These are phyloP conservation scores for Firmiana major DNA, from an alignment of 345 rosid genomes.

Conservation along the genomic window DNA sequence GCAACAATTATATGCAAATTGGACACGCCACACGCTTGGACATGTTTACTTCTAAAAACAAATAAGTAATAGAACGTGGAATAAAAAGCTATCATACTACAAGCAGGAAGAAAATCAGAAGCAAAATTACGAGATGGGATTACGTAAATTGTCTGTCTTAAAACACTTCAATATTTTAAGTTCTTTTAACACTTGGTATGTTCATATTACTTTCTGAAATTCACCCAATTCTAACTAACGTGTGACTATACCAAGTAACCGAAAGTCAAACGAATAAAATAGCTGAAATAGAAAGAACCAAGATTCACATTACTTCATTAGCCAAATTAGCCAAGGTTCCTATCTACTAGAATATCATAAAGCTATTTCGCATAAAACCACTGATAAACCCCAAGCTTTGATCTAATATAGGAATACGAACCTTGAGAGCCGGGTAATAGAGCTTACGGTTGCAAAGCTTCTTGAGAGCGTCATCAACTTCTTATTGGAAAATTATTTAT, in stretches of 20 bases:
- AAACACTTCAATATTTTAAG: background rate
- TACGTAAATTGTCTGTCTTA: background rate
- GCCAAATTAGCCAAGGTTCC: background rate
- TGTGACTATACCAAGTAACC: background rate
- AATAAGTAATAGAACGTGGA: background rate
- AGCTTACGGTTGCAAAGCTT: conserved; percentile 75
- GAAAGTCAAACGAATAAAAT: background rate
- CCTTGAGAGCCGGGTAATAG: conserved; percentile 89
- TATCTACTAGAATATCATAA: background rate
- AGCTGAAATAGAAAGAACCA: background rate
- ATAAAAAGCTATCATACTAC: background rate
- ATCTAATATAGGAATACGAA: conserved; percentile 14
- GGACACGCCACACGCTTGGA: background rate
- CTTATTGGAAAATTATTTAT: no score
- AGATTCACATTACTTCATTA: background rate
- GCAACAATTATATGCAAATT: background rate
- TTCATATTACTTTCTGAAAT: background rate
- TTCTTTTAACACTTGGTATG: background rate
- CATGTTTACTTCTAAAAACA: background rate
- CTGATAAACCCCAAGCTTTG: background rate
- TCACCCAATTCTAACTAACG: background rate
- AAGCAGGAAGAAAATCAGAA: background rate
- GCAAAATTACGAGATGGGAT: background rate
- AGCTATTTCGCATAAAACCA: background rate
- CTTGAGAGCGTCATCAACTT: conserved; percentile 77